phyloP scores from a whole-genome alignment of 805 yeast genomes.

The Maudiozyma turicensis region DNA sequence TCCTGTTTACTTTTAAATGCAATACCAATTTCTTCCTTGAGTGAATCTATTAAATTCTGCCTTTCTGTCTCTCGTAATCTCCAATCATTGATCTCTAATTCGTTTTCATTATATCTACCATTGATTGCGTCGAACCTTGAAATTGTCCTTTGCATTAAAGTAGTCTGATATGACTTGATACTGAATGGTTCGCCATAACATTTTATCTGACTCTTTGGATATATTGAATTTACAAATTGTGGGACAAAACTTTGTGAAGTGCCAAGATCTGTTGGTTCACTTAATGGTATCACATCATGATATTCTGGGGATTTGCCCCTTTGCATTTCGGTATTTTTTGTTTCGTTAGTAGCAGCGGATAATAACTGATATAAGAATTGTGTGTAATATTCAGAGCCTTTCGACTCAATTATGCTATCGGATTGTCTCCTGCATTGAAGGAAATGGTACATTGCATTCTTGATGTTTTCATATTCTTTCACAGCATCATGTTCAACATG shows the following conservation, averaged over 20 bases:
- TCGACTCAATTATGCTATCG: neutral
- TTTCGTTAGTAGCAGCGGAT: neutral
- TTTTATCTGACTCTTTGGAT: conserved; percentile 6
- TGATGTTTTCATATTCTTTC: conserved; percentile 15
- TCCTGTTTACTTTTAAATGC: conserved; percentile 30
- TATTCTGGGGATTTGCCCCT: neutral
- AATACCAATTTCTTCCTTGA: conserved; percentile 33
- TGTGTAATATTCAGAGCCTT: neutral
- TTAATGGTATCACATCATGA: neutral
- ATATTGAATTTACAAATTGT: conserved; percentile 5
- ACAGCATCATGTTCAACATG: conserved; percentile 7
- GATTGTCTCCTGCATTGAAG: conserved; percentile 9
- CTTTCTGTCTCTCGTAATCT: conserved; percentile 32
- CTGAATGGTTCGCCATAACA: conserved; percentile 3
- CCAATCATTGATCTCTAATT: conserved; percentile 16
- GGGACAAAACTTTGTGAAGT: neutral
- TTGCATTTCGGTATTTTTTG: neutral
- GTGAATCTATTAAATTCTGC: conserved; percentile 33
- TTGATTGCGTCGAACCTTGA: conserved; percentile 26
- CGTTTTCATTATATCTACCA: conserved; percentile 14
- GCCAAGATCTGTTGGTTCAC: neutral
- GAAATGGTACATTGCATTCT: conserved; percentile 24
- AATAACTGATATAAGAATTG: neutral
- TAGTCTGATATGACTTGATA: conserved; percentile 29
- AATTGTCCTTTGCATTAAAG: conserved; percentile 32